Evolutionary conservation across 257 asterid genomes (phyloP), one percentile per base, ranked within the genome.

Genomic region (Fraxinus americana): DNA sequence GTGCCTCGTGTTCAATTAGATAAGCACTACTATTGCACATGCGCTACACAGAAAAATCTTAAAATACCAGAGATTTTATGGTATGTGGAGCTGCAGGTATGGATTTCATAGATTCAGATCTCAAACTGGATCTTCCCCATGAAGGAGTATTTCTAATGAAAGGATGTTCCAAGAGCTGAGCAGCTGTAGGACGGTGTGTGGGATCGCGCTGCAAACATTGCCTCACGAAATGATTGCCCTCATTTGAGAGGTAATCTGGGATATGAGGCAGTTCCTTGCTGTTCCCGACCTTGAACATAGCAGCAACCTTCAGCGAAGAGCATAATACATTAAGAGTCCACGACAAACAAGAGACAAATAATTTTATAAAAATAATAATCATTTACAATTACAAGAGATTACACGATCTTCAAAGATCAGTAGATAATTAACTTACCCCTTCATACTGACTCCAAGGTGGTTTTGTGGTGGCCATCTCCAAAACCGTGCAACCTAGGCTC

Each of bases 391-490:
- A 12, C 30, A 72, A 36, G 19, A 54, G 66, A 66, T 39, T 43
- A 41, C 13, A 23, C 27, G 36, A 66, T 34, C 17, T 70, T 69
- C 63, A 54, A 61, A 68, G 17, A 57, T n/a, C 43, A 70, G 10
- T 34, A 79, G 71, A 65, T 70, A 61, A 79, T 70, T 23, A 67
- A 82, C 87, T 67, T 11, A 89, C 96, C 90, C 90, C 92, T 86
- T 87, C 96, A 57, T 83, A 88, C 67, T 91, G 90, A 83, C 90
- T 78, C 88, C 95, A 90, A 66, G 91, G 94, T 59, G 94, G 90
- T 82, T 90, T 85, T 65, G 92, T 67, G n/a, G 96, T 85, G 73
- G 91, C 92, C 97, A 92, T 92, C 83, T 92, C 94, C 72, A 90
- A 69, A 78, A 89, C 83, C 32, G 93, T 86, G 85, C 97, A 92